Evolutionary conservation across 306 rosid genomes (phyloP).

Genomic region (Lotus japonicus): DNA sequence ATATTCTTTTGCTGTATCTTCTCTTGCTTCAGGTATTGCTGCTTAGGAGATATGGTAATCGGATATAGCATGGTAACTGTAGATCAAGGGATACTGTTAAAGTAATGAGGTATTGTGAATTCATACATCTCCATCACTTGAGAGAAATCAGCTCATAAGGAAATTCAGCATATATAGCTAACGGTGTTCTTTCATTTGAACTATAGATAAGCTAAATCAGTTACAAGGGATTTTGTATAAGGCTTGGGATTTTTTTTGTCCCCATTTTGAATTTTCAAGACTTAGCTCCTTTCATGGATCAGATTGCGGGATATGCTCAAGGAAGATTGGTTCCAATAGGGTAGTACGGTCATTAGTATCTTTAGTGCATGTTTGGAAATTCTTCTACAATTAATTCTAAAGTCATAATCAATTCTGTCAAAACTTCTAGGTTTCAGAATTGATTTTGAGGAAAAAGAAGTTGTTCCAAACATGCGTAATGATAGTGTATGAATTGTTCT

Average conservation of each 20-base stretch:
- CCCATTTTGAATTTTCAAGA: conserved; percentile 17
- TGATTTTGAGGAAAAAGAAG: too few species aligned
- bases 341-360: conserved; percentile 41
- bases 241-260: conserved; percentile 48
- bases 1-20: conserved; percentile 8
- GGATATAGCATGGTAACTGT: conserved; percentile 43
- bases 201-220: conserved; percentile 49
- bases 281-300: conserved; percentile 51
- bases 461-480: not conserved
- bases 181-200: conserved; percentile 50
- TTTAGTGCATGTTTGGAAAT: not conserved
- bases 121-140: conserved; percentile 43
- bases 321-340: conserved; percentile 50
- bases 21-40: conserved; percentile 70
- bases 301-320: conserved; percentile 61
- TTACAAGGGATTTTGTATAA: conserved; percentile 58
- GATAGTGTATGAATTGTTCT: conserved; percentile 33
- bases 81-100: conserved; percentile 44
- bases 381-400: too few species aligned
- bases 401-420: too few species aligned
- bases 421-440: too few species aligned
- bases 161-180: conserved; percentile 53
- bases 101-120: conserved; percentile 50
- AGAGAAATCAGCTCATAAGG: conserved; percentile 51
- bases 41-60: conserved; percentile 66